Evolutionary conservation across 148 eudicot species (phyloP), one percentile per base, ranked within the genome.

Genomic region (Oxyria digyna): DNA sequence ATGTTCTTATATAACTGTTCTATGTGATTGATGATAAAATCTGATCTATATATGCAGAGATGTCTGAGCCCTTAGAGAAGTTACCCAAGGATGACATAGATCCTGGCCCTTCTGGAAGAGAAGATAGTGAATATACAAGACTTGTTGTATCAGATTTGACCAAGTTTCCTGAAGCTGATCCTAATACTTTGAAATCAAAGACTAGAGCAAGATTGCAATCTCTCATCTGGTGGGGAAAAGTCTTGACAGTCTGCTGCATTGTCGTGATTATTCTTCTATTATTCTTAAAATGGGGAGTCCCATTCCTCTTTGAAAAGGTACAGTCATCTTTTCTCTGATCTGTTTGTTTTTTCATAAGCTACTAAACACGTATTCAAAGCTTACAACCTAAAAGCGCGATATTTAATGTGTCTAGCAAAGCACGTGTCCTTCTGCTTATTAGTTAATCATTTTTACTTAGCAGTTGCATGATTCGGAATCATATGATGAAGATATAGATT

Each of bases 221-320:
- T 50, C 74, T 74, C 37, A 52, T 49, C 46, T 89, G 97, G 97
- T 91, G 96, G 93, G 79, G 81, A 71, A 91, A 84, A 84, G 77
- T 76, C 62, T 68, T 74, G 54, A 75, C 81, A 57, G 80, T 76
- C 78, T 85, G 81, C 85, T 37, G 72, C 48, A 21, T 80, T 67
- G 45, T 76, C 62, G 38, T 84, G 32, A 40, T 85, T 62, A 24
- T 75, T 67, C 42, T 79, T 23, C 76, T 89, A 31, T 8, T 84
- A 69, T 76, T 87, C 8, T 24, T 87, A 26, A 91, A 91, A 71
- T 89, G 96, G 92, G 97, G 97, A 75, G 81, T 85, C 40, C 97
- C 97, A 49, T 85, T 89, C 76, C 72, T 83, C 69, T 89, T 91
- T 45, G 89, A 91, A 77, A 87, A 91, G 96, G 97, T 91, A 85